phyloP scores from a whole-genome alignment of 2,329 filamentous ascomycete species.

The Xylaria sp. region DNA sequence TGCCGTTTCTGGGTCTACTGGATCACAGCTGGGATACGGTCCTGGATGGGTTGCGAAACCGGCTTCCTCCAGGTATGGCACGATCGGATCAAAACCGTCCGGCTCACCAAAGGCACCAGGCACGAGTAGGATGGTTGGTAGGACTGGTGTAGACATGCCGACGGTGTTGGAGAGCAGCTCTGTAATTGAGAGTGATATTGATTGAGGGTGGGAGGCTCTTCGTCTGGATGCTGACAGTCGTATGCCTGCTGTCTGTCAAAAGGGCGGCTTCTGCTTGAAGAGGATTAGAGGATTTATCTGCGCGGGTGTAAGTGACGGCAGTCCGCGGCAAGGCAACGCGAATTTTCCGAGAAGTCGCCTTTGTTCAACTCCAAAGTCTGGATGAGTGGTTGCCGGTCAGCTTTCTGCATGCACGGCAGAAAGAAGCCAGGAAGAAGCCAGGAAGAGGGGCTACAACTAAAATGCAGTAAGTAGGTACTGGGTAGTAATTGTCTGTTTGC shows the following conservation, averaged over 20 bases:
- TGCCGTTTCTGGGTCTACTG: background rate
- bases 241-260: background rate
- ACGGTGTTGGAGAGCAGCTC: background rate
- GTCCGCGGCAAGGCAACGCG: background rate
- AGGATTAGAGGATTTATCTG: background rate
- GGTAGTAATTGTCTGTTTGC: too few species aligned
- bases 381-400: background rate
- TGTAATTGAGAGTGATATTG: background rate
- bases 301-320: background rate
- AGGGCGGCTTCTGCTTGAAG: background rate
- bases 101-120: background rate
- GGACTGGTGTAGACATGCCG: background rate
- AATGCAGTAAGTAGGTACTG: too few species aligned
- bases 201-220: background rate
- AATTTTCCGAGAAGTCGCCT: background rate
- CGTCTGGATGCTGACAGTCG: background rate
- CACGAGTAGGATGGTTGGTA: background rate
- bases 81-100: background rate
- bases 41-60: background rate
- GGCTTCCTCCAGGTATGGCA: background rate
- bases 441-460: too few species aligned
- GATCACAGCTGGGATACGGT: background rate
- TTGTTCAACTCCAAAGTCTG: background rate
- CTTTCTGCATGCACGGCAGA: background rate
- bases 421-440: background rate